phyloP scores from a whole-genome alignment of 2,329 filamentous ascomycete species.

The Neonectria neomacrospora region DNA sequence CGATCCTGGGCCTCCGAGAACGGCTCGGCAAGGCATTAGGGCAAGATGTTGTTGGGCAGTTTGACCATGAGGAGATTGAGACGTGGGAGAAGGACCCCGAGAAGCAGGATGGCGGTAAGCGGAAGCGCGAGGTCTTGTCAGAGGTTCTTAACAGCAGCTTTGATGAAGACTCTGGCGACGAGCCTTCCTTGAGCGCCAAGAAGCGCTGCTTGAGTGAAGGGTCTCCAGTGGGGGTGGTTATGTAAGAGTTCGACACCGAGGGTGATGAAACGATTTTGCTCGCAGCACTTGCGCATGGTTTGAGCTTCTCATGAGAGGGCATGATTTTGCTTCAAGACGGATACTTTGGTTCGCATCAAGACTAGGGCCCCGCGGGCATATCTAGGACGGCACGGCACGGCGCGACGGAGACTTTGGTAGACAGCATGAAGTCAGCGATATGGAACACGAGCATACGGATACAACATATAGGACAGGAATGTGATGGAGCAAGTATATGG shows the following conservation, averaged over 20 bases:
- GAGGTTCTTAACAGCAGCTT: slow-evolving; percentile 56
- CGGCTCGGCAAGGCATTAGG: slow-evolving; percentile 65
- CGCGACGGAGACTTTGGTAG: slow-evolving; percentile 10
- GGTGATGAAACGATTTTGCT: slow-evolving; percentile 8
- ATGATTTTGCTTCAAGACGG: slow-evolving; percentile 23
- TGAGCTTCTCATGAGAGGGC: slow-evolving; percentile 21
- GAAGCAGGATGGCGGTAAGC: slow-evolving; percentile 45
- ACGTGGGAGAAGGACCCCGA: slow-evolving; percentile 57
- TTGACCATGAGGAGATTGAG: slow-evolving; percentile 55
- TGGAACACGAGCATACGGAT: slow-evolving; percentile 7
- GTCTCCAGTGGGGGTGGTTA: slow-evolving; percentile 46
- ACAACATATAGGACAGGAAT: not conserved
- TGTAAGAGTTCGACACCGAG: slow-evolving; percentile 27
- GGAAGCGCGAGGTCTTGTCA: slow-evolving; percentile 50
- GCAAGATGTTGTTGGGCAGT: slow-evolving; percentile 58
- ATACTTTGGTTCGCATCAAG: slow-evolving; percentile 21
- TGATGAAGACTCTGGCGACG: slow-evolving; percentile 51
- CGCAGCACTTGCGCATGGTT: slow-evolving; percentile 11
- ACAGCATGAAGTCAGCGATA: slow-evolving; percentile 13
- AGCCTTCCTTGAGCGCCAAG: slow-evolving; percentile 47
- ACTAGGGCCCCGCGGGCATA: slow-evolving; percentile 24
- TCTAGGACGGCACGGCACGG: slow-evolving; percentile 12
- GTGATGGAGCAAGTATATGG: slow-evolving; percentile 21
- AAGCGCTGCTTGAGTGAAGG: slow-evolving; percentile 49
- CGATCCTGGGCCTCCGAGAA: slow-evolving; percentile 65